Percentiles rank a stretch among this genome's conserved stretches.
Evolutionary conservation across 345 rosid species (phyloP).

Genomic region (Murraya paniculata): DNA sequence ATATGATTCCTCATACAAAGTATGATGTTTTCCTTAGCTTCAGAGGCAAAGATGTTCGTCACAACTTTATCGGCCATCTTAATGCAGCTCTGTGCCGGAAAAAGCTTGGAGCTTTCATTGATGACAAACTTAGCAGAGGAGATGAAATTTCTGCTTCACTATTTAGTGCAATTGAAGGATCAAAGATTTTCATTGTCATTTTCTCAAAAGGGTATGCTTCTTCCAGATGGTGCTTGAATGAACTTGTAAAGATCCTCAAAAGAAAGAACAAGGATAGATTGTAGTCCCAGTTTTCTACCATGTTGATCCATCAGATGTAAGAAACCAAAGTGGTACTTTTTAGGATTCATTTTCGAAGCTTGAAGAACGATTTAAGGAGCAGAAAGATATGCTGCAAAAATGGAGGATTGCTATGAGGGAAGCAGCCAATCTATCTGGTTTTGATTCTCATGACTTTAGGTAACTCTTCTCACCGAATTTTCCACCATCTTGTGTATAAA

Average conservation of each 20-base stretch:
- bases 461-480: neutral
- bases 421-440: neutral
- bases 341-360: neutral
- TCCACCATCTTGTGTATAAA: too few species aligned
- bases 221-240: conserved; percentile 8
- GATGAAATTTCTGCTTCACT: neutral
- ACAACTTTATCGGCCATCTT: neutral
- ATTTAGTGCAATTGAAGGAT: neutral
- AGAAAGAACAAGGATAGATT: neutral
- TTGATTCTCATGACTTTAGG: neutral
- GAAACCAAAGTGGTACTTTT: neutral
- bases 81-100: neutral
- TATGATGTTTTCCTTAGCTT: conserved; percentile 13
- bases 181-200: neutral
- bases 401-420: neutral
- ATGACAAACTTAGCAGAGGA: neutral
- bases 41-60: neutral
- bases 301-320: neutral
- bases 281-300: neutral
- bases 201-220: neutral
- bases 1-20: neutral
- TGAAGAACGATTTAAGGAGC: neutral
- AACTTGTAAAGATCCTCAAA: neutral
- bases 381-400: neutral
- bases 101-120: neutral